These are phyloP conservation scores for Odontarrhena argentea DNA, from an alignment of 345 rosid genomes.

Conservation along the genomic window DNA sequence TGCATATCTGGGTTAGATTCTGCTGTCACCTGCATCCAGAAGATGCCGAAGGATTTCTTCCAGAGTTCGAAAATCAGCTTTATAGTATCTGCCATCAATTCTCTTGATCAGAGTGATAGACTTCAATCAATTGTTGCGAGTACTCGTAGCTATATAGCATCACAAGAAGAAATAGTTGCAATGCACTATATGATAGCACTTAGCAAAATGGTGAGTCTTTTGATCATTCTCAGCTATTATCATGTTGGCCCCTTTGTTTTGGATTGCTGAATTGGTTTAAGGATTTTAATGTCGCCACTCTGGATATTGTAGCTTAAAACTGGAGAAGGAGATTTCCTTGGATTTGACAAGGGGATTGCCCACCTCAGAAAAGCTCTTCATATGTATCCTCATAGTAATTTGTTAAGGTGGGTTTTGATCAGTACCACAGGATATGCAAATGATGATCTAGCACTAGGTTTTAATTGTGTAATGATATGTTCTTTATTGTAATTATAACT, in stretches of 20 bases:
- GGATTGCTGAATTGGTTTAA: constrained; percentile 3
- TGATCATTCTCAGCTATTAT: constrained; percentile 15
- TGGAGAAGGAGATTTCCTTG: constrained; percentile 60
- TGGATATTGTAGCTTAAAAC: constrained; percentile 63
- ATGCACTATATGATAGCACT: constrained; percentile 83
- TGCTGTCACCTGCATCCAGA: constrained; percentile 66
- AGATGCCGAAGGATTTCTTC: constrained; percentile 74
- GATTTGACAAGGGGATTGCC: constrained; percentile 63
- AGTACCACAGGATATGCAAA: constrained; percentile 6
- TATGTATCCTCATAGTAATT: constrained; percentile 68
- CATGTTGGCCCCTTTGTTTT: not conserved
- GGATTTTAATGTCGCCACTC: constrained; percentile 17
- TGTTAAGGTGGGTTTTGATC: constrained; percentile 60
- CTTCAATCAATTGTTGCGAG: constrained; percentile 65
- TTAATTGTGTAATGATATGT: constrained; percentile 20
- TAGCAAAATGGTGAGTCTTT: constrained; percentile 66
- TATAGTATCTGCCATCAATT: constrained; percentile 67
- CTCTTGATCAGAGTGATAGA: constrained; percentile 70
- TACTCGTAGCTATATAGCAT: constrained; percentile 51
- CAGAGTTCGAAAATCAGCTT: constrained; percentile 70
- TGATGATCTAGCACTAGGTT: not conserved
- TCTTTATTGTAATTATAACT: constrained; percentile 4
- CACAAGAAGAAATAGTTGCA: constrained; percentile 59
- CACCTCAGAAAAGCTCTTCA: constrained; percentile 87
- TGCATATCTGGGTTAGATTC: constrained; percentile 73